Percentiles rank a stretch among this genome's conserved stretches.
Evolutionary conservation across 1,139 yeast species (phyloP).

Genomic region (Geotrichum phurueaensis): DNA sequence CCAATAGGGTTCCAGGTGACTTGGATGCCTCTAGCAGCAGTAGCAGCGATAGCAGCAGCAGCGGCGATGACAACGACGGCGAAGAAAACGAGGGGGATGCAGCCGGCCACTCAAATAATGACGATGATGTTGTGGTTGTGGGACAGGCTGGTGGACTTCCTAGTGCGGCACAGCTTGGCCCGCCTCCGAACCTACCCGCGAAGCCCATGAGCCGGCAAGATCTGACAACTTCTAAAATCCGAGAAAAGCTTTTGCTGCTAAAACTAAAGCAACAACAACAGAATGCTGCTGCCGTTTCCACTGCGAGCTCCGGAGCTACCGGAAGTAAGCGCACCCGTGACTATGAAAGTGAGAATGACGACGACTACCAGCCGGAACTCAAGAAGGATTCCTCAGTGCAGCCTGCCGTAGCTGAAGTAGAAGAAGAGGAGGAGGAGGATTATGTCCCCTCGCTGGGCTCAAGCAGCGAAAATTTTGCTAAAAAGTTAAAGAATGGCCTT

Average conservation of each 20-base stretch:
- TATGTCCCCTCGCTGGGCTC: neutral
- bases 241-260: neutral
- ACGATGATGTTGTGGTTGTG: neutral
- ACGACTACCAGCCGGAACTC: neutral
- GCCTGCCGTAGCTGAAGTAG: neutral
- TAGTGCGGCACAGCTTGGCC: neutral
- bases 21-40: neutral
- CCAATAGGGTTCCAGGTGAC: neutral
- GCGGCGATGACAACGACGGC: neutral
- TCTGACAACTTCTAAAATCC: neutral
- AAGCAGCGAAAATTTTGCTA: neutral
- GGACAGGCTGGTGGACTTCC: neutral
- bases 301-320: neutral
- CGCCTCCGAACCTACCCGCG: neutral
- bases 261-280: neutral
- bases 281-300: neutral
- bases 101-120: neutral
- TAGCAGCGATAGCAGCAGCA: neutral
- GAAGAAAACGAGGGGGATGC: neutral
- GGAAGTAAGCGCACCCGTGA: neutral
- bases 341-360: neutral
- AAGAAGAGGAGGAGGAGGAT: conserved; percentile 2
- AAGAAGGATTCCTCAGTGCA: neutral
- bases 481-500: neutral
- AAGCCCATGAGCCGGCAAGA: neutral